Conservation (phyloP, 208 protist species). For the Trypanosoma conorhini region DNA sequence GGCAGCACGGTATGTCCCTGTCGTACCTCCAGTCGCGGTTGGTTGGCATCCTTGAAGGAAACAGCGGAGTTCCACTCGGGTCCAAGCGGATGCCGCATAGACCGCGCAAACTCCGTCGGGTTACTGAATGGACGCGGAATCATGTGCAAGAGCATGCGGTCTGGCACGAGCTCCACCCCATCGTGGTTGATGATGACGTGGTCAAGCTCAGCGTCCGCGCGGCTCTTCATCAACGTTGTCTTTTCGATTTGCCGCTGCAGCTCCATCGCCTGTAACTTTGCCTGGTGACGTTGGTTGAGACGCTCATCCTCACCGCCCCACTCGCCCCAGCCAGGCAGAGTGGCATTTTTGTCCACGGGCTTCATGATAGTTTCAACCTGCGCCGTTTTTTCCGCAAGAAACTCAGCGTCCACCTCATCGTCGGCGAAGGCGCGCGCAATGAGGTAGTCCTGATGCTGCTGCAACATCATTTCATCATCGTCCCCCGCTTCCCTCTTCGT, state of each 20-base stretch:
- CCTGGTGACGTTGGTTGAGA: conserved; percentile 82
- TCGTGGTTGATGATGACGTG: conserved; percentile 95
- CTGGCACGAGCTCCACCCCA: conserved; percentile 87
- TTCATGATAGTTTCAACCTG: conserved; percentile 88
- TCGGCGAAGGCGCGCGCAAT: conserved; percentile 91
- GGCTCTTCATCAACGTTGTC: conserved; percentile 76
- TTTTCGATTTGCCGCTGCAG: conserved; percentile 75
- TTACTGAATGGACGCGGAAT: conserved; percentile 92
- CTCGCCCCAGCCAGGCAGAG: conserved; percentile 92
- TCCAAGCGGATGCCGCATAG: conserved; percentile 87
- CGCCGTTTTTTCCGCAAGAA: conserved; percentile 85
- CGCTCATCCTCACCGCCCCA: conserved; percentile 86
- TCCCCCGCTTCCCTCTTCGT: background rate
- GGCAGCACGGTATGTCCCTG: conserved; percentile 79
- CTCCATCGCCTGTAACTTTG: conserved; percentile 45
- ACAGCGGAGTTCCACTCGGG: conserved; percentile 89
- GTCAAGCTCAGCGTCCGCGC: conserved; percentile 83
- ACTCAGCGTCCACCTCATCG: conserved; percentile 91
- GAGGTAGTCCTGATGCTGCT: conserved; percentile 83
- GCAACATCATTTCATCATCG: conserved; percentile 32
- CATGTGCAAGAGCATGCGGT: conserved; percentile 91
- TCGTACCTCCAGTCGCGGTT: conserved; percentile 80
- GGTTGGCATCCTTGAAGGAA: conserved; percentile 78
- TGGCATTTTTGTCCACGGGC: conserved; percentile 83
- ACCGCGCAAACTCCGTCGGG: conserved; percentile 87